phyloP scores from a whole-genome alignment of 2,329 filamentous ascomycete genomes.

The Curvularia hawaiiensis region DNA sequence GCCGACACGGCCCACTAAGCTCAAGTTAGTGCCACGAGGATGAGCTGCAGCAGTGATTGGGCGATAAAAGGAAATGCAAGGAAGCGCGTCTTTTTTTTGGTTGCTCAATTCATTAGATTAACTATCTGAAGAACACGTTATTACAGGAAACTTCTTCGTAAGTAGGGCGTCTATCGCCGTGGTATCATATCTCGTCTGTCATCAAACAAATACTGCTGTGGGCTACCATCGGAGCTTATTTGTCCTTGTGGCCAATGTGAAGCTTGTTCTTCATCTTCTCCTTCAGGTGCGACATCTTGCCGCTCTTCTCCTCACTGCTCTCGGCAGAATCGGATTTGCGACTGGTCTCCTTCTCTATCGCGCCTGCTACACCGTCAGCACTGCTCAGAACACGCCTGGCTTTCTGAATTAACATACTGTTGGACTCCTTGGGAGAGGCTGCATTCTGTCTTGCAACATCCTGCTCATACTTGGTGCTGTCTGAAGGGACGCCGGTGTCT shows the following conservation, averaged over 20 bases:
- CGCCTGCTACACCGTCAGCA: slow-evolving; percentile 52
- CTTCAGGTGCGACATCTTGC: slow-evolving; percentile 58
- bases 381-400: slow-evolving; percentile 26
- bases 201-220: slow-evolving; percentile 4
- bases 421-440: slow-evolving; percentile 51
- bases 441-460: slow-evolving; percentile 59
- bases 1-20: slow-evolving; percentile 25
- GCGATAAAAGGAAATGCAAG: background rate
- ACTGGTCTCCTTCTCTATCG: slow-evolving; percentile 61
- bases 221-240: slow-evolving; percentile 16
- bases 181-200: slow-evolving; percentile 32
- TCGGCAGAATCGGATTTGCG: slow-evolving; percentile 40
- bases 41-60: slow-evolving; percentile 25
- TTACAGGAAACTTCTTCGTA: slow-evolving; percentile 7
- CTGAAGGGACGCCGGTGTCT: slow-evolving; percentile 56
- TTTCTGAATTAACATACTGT: slow-evolving; percentile 34
- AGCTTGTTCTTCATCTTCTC: slow-evolving; percentile 74
- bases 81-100: background rate
- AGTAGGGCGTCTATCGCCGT: slow-evolving; percentile 17
- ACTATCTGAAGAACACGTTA: slow-evolving; percentile 7
- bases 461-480: slow-evolving; percentile 66
- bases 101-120: slow-evolving; percentile 9
- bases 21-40: slow-evolving; percentile 24
- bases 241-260: slow-evolving; percentile 54
- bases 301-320: slow-evolving; percentile 32